Percentiles rank a stretch among this genome's conserved stretches.
phyloP scores from a whole-genome alignment of 2,329 filamentous ascomycete genomes.

The Berkeleyomyces rouxiae region DNA sequence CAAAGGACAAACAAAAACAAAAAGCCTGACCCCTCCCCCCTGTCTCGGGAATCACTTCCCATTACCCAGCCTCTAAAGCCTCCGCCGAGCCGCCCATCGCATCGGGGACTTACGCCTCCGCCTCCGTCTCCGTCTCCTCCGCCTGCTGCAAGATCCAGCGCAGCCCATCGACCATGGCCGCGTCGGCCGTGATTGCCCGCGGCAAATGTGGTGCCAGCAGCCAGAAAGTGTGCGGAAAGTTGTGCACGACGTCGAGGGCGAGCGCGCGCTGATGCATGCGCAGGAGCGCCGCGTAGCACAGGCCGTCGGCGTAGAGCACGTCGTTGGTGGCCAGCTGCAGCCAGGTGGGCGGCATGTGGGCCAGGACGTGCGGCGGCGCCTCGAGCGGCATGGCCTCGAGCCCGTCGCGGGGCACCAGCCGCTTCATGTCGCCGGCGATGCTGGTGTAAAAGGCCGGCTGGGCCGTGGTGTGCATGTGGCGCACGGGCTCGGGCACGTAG shows the following conservation, averaged over 20 bases:
- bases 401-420: slow-evolving; percentile 24
- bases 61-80: background rate
- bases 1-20: background rate
- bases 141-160: slow-evolving; percentile 21
- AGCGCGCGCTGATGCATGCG: slow-evolving; percentile 25
- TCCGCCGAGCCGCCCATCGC: too few species aligned
- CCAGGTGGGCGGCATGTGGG: slow-evolving; percentile 26
- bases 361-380: slow-evolving; percentile 18
- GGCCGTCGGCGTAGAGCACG: slow-evolving; percentile 33
- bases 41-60: background rate
- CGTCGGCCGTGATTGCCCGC: slow-evolving; percentile 26
- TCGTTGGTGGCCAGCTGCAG: slow-evolving; percentile 35
- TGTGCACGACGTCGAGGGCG: slow-evolving; percentile 26
- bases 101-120: background rate
- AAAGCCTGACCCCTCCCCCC: background rate
- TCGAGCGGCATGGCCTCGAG: slow-evolving; percentile 28
- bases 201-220: slow-evolving; percentile 28
- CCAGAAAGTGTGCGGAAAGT: slow-evolving; percentile 38
- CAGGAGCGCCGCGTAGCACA: slow-evolving; percentile 31
- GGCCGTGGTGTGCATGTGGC: slow-evolving; percentile 25
- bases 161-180: slow-evolving; percentile 26
- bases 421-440: slow-evolving; percentile 20
- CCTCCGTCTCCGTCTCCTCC: background rate
- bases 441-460: slow-evolving; percentile 24
- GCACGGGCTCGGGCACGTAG: slow-evolving; percentile 24